Evolutionary conservation across 805 yeast species (phyloP), one percentile per base, ranked within the genome.

Genomic region (Kuraishia ogatae): DNA sequence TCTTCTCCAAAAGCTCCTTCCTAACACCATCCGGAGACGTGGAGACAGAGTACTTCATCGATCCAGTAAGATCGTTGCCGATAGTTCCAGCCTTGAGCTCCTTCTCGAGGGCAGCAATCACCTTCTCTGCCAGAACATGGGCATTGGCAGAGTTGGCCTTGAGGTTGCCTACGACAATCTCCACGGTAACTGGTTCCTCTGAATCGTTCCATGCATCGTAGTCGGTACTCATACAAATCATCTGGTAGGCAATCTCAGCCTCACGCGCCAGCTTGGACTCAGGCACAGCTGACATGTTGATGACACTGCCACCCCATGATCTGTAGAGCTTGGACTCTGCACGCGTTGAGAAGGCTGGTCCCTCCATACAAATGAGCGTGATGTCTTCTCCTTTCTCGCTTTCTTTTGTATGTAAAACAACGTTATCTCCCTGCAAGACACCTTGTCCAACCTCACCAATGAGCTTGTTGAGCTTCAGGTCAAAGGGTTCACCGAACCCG

Each of bases 211-310:
- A 94, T 23, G 99, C 96, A 68, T 94, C 99, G 72, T 94, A 94
- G 71, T 94, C 99, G 2, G 99, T 94, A 1, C 96, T 86, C 99
- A 94, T 94, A 73, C 99, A 94, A 60, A 94, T 81, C 97, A 94
- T 94, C 72, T 93, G 98, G 73, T 94, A 94, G 28, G 96, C 80
- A 60, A 94, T 85, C 72, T 94, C 99, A 50, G 98, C 97, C 73
- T 94, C 99, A 66, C 96, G 83, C 2, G 99, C 99, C 60, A 94
- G 80, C 70, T 94, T 94, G 47, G 96, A 86, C 75, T 94, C 99
- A n/a, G 99, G 99, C 57, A 94, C 72, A 56, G 90, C 94, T 53
- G 96, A 86, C 99, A 94, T 94, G 76, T 94, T 94, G 70, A 94
- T 94, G 55, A 94, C 96, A 39, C 91, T 82, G 7, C 97, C 98